Percentiles rank a stretch among this genome's conserved stretches.
Conservation (phyloP, 2,329 filamentous ascomycete species). For the Cercospora zeae-maydis region DNA sequence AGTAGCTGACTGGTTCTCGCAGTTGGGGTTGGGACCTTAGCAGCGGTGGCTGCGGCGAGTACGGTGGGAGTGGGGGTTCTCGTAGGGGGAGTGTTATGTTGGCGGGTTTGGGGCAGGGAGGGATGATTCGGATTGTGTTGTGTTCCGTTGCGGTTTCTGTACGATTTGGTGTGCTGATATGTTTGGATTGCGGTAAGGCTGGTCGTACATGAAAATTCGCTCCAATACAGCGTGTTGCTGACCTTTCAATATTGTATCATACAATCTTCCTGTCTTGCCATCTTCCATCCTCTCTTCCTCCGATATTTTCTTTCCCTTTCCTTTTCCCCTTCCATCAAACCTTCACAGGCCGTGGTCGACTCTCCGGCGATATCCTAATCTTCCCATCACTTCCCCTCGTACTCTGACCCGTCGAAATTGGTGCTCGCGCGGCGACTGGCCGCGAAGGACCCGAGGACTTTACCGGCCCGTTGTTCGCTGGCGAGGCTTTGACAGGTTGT, state of each 20-base stretch:
- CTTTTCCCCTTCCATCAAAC: neutral
- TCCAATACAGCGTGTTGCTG: neutral
- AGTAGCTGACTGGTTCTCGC: conserved; percentile 10
- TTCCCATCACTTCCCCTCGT: conserved; percentile 20
- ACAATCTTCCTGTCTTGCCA: neutral
- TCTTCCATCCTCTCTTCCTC: neutral
- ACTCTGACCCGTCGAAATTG: conserved; percentile 11
- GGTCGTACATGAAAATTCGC: neutral
- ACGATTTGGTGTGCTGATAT: too few relatives aligned
- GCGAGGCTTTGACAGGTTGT: conserved; percentile 10
- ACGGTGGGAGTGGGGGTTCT: neutral
- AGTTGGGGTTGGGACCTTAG: conserved; percentile 4
- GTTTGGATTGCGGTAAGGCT: too few relatives aligned
- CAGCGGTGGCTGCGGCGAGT: neutral
- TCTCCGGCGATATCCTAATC: conserved; percentile 23
- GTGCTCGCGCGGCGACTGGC: conserved; percentile 12
- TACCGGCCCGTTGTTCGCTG: conserved; percentile 1
- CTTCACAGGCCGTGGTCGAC: conserved; percentile 21
- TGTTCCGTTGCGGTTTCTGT: neutral
- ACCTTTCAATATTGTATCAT: neutral
- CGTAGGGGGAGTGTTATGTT: neutral
- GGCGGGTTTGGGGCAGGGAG: neutral
- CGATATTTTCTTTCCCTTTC: neutral
- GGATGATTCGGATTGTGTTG: neutral
- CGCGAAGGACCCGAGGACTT: conserved; percentile 12